These are phyloP conservation scores for Trapa incisa DNA, from an alignment of 345 rosid genomes.

Conservation along the genomic window DNA sequence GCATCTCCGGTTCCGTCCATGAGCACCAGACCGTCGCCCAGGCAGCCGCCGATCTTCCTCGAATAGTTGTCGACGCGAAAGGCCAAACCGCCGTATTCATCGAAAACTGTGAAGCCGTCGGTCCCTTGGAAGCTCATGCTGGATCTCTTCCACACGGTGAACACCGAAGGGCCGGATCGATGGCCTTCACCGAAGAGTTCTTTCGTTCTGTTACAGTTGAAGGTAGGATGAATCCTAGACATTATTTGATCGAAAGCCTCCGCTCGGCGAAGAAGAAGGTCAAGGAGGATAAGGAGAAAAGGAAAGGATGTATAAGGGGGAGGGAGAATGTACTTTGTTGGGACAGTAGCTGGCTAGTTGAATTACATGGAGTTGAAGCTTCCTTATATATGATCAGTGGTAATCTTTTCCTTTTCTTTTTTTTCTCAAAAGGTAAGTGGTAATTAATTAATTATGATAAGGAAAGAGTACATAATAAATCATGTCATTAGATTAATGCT, in stretches of 20 bases:
- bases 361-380: background rate
- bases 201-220: background rate
- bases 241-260: conserved; percentile 6
- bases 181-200: background rate
- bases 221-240: conserved; percentile 34
- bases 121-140: conserved; percentile 54
- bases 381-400: background rate
- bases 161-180: conserved; percentile 7
- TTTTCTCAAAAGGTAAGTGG: no score
- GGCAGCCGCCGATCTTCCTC: conserved; percentile 14
- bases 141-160: conserved; percentile 42
- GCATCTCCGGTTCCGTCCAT: conserved; percentile 46
- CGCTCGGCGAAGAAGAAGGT: background rate
- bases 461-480: no score
- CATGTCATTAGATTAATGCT: no score
- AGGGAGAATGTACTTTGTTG: background rate
- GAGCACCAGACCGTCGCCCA: conserved; percentile 22
- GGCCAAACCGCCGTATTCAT: conserved; percentile 23
- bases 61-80: conserved; percentile 47
- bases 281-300: background rate
- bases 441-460: no score
- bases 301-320: no score
- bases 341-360: background rate
- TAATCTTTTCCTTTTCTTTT: no score
- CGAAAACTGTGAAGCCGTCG: conserved; percentile 42